These are phyloP conservation scores for Gossypium davidsonii DNA, from an alignment of 441 rosid species.

Conservation along the genomic window DNA sequence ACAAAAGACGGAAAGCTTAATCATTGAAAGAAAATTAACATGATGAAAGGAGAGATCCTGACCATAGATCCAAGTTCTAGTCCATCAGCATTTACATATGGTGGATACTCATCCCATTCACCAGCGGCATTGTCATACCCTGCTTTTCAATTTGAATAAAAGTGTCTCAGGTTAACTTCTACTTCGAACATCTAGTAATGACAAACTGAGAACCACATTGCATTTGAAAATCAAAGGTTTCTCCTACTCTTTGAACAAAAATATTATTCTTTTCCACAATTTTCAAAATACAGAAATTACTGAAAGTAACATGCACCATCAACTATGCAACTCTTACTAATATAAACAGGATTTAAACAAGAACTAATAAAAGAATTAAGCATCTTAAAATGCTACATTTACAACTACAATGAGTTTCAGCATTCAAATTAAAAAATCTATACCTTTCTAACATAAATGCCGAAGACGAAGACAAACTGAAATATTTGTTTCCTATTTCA, in stretches of 20 bases:
- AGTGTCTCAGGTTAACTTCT: constrained; percentile 10
- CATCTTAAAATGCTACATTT: not conserved
- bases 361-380: not conserved
- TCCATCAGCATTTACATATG: constrained; percentile 63
- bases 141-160: constrained; percentile 21
- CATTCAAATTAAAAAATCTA: not conserved
- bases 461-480: not conserved
- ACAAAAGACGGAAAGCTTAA: constrained; percentile 8
- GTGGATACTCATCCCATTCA: constrained; percentile 76
- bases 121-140: constrained; percentile 56
- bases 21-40: constrained; percentile 7
- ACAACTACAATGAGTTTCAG: not conserved
- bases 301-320: not conserved
- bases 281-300: not conserved
- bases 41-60: constrained; percentile 23
- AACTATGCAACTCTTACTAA: not conserved
- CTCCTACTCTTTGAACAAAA: not conserved
- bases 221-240: not conserved
- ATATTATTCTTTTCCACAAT: not conserved
- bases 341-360: not conserved
- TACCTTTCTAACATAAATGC: not conserved
- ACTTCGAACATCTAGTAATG: not conserved
- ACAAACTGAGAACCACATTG: not conserved
- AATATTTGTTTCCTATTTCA: not conserved
- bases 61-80: constrained; percentile 71